These are phyloP conservation scores for Crucihimalaya himalaica DNA, from an alignment of 345 rosid genomes.

Conservation along the genomic window DNA sequence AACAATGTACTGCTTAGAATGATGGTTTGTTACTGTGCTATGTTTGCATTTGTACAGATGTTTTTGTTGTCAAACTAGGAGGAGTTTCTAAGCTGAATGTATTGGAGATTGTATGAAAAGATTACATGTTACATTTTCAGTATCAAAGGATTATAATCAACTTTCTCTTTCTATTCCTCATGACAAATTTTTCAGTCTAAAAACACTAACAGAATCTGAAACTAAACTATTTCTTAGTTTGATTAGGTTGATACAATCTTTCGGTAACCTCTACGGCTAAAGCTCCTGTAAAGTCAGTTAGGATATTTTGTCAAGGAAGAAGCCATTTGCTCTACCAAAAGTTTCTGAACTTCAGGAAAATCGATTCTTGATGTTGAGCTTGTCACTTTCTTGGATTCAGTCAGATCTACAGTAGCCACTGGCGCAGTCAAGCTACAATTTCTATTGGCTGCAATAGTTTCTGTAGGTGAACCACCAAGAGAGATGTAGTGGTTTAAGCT, in stretches of 20 bases:
- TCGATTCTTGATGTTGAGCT: constrained; percentile 48
- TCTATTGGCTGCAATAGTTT: constrained; percentile 48
- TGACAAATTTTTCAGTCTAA: constrained; percentile 24
- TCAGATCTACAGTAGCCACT: constrained; percentile 38
- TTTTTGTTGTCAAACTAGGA: constrained; percentile 30
- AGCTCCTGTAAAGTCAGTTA: constrained; percentile 92
- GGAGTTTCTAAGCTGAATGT: constrained; percentile 22
- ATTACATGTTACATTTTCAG: constrained; percentile 21
- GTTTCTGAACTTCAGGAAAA: constrained; percentile 60
- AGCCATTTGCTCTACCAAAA: constrained; percentile 96
- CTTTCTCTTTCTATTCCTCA: background rate
- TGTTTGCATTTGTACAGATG: constrained; percentile 30
- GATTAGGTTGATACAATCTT: constrained; percentile 59
- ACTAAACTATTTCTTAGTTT: constrained; percentile 45
- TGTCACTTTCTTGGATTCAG: constrained; percentile 34
- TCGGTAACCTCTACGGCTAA: constrained; percentile 91
- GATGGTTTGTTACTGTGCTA: constrained; percentile 3
- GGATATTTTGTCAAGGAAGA: constrained; percentile 89
- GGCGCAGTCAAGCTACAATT: constrained; percentile 50
- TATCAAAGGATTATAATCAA: constrained; percentile 20
- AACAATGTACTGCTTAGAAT: constrained; percentile 21
- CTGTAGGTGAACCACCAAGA: constrained; percentile 36
- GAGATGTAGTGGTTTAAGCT: constrained; percentile 48
- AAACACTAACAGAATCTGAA: constrained; percentile 15
- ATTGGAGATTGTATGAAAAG: constrained; percentile 35